Evolutionary conservation across 371 early-diverging fungal species (phyloP).

Genomic region (Mucor ambiguus): DNA sequence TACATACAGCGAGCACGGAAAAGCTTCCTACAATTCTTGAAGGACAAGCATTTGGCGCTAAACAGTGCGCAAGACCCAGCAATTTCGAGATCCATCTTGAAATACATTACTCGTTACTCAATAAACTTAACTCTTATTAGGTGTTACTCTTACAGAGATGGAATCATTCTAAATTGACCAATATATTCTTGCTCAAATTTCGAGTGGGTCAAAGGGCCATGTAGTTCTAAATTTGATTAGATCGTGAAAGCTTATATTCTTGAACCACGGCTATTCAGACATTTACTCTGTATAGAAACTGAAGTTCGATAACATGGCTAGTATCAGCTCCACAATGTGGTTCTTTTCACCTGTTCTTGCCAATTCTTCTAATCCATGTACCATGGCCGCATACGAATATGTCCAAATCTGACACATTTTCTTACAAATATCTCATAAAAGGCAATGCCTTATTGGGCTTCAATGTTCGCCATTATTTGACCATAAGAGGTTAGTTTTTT

Average conservation of each 20-base stretch:
- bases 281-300: background rate
- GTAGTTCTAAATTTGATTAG: background rate
- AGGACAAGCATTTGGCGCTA: background rate
- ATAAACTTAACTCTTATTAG: background rate
- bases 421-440: background rate
- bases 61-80: background rate
- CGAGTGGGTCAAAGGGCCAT: background rate
- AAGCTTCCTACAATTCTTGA: background rate
- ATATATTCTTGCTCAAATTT: background rate
- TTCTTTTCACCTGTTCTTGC: no score
- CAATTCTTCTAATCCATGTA: background rate
- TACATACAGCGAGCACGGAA: background rate
- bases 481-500: background rate
- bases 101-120: background rate
- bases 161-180: background rate
- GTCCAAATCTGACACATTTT: background rate
- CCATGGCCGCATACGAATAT: background rate
- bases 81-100: background rate
- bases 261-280: background rate
- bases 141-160: background rate
- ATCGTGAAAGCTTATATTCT: background rate
- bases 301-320: no score
- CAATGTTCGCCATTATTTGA: constrained; percentile 2
- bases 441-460: background rate
- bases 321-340: no score